Conservation (phyloP, 495 filamentous ascomycete genomes). For the Aspergillus coremiiformis region DNA sequence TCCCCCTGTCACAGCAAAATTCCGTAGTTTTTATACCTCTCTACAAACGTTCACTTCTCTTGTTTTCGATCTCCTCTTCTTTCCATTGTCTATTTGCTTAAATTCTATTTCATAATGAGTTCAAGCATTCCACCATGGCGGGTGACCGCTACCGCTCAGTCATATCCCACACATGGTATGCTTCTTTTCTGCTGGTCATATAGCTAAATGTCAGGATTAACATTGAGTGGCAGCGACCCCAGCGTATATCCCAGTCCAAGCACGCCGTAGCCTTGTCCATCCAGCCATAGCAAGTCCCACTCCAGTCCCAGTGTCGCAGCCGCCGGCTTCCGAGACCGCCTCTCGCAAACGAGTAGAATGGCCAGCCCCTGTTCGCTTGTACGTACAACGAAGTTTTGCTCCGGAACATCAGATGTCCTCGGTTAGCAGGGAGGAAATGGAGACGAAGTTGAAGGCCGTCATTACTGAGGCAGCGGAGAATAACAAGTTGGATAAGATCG, state of each 20-base stretch:
- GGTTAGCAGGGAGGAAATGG: slow-evolving; percentile 62
- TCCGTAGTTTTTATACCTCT: slow-evolving; percentile 13
- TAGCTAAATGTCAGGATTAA: slow-evolving; percentile 8
- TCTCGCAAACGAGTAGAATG: slow-evolving; percentile 53
- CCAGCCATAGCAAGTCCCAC: slow-evolving; percentile 18
- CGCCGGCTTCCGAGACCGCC: slow-evolving; percentile 16
- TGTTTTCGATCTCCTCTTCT: slow-evolving; percentile 10
- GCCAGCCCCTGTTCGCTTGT: slow-evolving; percentile 66
- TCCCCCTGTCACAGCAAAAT: slow-evolving; percentile 5
- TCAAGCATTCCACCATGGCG: slow-evolving; percentile 40
- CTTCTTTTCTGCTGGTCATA: neutral
- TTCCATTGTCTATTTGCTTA: slow-evolving; percentile 1
- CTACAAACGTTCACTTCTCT: slow-evolving; percentile 10
- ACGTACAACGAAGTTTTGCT: slow-evolving; percentile 79
- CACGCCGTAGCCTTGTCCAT: slow-evolving; percentile 39
- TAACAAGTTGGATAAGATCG: slow-evolving; percentile 56
- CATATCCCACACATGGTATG: slow-evolving; percentile 31
- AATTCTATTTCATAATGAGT: slow-evolving; percentile 25
- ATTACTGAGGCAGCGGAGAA: slow-evolving; percentile 73
- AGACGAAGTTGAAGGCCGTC: slow-evolving; percentile 73
- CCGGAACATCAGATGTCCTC: slow-evolving; percentile 58
- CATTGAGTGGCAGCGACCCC: slow-evolving; percentile 24
- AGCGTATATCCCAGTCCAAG: slow-evolving; percentile 47
- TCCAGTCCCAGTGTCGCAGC: slow-evolving; percentile 22
- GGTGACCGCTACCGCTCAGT: slow-evolving; percentile 19